Conservation (phyloP, 2,329 filamentous ascomycete genomes). For the Aschersonia sp. region DNA sequence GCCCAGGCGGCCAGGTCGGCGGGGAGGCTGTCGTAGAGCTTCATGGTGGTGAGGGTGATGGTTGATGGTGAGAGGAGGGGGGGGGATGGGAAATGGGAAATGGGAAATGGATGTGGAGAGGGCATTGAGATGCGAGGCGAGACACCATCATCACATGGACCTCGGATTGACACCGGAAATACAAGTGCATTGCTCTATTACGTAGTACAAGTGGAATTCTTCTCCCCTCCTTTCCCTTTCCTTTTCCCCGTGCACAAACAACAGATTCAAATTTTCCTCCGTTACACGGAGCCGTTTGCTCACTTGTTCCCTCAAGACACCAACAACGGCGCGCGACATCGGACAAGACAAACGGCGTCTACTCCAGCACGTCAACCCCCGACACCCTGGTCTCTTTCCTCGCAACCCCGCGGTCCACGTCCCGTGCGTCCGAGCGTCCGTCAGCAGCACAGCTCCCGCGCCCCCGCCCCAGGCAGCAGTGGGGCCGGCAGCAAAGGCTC, state of each 20-base stretch:
- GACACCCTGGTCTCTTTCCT: too few relatives aligned
- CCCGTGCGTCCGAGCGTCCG: background rate
- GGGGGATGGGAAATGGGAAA: background rate
- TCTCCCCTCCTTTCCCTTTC: too few relatives aligned
- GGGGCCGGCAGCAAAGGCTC: background rate
- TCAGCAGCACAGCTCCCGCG: background rate
- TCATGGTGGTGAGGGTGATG: constrained; percentile 22
- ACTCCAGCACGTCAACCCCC: too few relatives aligned
- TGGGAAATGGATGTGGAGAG: too few relatives aligned
- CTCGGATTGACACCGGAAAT: too few relatives aligned
- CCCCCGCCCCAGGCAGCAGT: background rate
- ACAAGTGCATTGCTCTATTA: too few relatives aligned
- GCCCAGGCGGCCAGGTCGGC: constrained; percentile 48
- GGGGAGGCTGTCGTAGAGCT: constrained; percentile 41
- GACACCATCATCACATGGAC: background rate
- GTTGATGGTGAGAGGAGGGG: background rate
- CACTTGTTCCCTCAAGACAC: too few relatives aligned
- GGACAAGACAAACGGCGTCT: background rate
- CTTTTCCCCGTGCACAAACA: too few relatives aligned
- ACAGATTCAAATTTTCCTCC: too few relatives aligned
- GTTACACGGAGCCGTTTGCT: too few relatives aligned
- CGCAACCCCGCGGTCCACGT: background rate
- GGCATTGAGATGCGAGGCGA: background rate
- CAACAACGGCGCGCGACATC: background rate
- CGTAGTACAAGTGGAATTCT: too few relatives aligned